Evolutionary conservation across 2,329 filamentous ascomycete genomes (phyloP), one percentile per base, ranked within the genome.

Genomic region (Magnaporthiopsis poae): DNA sequence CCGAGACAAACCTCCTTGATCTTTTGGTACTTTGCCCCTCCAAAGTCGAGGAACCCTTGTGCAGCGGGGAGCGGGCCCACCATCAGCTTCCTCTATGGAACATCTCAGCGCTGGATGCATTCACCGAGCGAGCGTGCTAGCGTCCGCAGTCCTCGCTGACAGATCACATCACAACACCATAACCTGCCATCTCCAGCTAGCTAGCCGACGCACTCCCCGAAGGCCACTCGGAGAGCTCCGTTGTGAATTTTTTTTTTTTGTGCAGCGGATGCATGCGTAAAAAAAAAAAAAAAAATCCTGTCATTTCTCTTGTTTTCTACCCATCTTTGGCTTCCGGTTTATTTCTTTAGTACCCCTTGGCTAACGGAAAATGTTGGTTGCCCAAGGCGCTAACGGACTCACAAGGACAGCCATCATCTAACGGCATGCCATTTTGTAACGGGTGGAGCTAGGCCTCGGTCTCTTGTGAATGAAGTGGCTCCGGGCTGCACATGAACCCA

Each of bases 251-350:
- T 66, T 70, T 27, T 66, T 70, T 67, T 60, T 65, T 67, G 66
- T 69, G 66, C 69, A 68, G 67, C 68, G 39, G 64, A 60, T 69
- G 69, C 68, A 65, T 31, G 39, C 65, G 59, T n/a, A 60, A n/a
- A 60, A 25, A 25, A 12, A 27, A 12, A 5, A 60, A n/a, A 60
- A 25, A 25, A 12, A 27, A 12, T 60, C 59, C 15, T 60, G 9
- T 29, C 59, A 3, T 60, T 18, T 9, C 11, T n/a, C 27, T 12
- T n/a, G 15, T 29, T 25, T 60, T 39, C 13, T 15, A 39, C n/a
- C n/a, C n/a, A 60, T 27, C 12, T 60, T 27, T 60, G 13, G 36
- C 36, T 13, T 39, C 39, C n/a, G 27, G 59, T 60, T 60, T 25
- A 60, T 29, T 15, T 29, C n/a, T 60, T 60, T 9, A 7, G 3